Base-by-base conservation (phyloP, 2,329 filamentous ascomycete genomes). In the Fusarium hostae region DNA sequence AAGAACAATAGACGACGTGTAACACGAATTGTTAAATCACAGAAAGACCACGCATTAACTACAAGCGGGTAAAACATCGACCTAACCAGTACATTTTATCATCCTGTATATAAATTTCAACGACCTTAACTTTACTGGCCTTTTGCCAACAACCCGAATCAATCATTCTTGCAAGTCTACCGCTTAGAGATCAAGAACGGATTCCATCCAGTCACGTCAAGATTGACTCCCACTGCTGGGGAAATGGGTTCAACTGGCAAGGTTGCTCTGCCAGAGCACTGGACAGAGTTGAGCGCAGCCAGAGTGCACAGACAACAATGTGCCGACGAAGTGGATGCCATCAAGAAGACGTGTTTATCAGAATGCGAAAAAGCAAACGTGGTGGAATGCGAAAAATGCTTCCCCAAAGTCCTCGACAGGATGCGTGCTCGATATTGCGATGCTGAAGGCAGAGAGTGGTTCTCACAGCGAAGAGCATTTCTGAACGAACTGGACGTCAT, bases 401-500 rank as follows among this genome's bases (percentile, higher is more conserved):
- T 85, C 78, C 77, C 78, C 24, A 81, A 84, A 59, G 77, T 87
- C 8, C 74, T 89, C 44, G 83, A 86, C 37, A 80, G 81, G 37
- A 81, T 89, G 75, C 79, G 81, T 24, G 69, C 71, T 43, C 74
- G 81, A 16, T 84, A 81, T 58, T 77, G 74, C 52, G 79, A 80
- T n/a, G 77, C 77, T 30, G 65, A 76, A 44, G 79, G 78, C 22
- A 77, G 73, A 24, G 85, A 87, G 75, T 89, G 88, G 88, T 88
- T 89, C 76, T 81, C 84, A 5, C 82, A 83, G 48, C 80, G 86
- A 35, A 80, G 80, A 34, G 79, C 80, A 11, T 88, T 89, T 64
- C 78, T 88, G 26, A 80, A 82, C 57, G 85, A 86, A 59, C 80
- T 89, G 15, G 85, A 86, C 66, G 77, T 78, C 48, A 75, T 88